Base-by-base conservation (phyloP, 257 asterid species). In the Eustoma russellianum region DNA sequence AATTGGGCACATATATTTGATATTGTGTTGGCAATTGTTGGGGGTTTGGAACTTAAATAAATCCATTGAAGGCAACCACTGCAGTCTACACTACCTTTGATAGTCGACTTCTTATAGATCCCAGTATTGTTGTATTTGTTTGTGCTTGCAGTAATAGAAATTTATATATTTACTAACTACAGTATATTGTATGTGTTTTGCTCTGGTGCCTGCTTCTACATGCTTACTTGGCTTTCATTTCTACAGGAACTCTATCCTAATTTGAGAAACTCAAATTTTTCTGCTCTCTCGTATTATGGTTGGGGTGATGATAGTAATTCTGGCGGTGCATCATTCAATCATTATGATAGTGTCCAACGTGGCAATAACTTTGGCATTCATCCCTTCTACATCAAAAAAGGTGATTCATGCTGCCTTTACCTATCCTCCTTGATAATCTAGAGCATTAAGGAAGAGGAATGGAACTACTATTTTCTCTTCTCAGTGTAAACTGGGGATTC, bases 371-470 rank as follows among this genome's bases (percentile, higher is more conserved):
- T 87, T 66, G 98, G 98, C 46, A 82, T 91, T 64, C 86, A 79
- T 68, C 98, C 98, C 35, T 91, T 91, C 83, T 91, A 80, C 60
- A 84, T 87, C 61, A 78, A 75, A 80, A 88, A 67, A 80, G 98
- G 98, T 91, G 74, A 52, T 28, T 59, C 6, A 46, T 18, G 12
- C 12, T 11, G 43, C 43, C 12, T 38, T 38, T 38, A 38, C 12
- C 43, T 38, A 38, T 38, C 43, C 43, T 7, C 43, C 43, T 38
- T 38, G 43, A 8, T 38, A 38, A 38, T 7, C 43, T 38, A 38
- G 43, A 38, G 11, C 9, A 38, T 7, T 38, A 11, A 7, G 11
- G 17, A 17, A 11, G 34, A 41, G 8, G 41, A 50, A n/a, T 14
- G 11, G 14, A 18, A 47, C 33, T 9, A 19, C 5, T 35, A 3